Evolutionary conservation across 2,329 filamentous ascomycete genomes (phyloP), one percentile per base, ranked within the genome.

Genomic region (Tothia fuscella): DNA sequence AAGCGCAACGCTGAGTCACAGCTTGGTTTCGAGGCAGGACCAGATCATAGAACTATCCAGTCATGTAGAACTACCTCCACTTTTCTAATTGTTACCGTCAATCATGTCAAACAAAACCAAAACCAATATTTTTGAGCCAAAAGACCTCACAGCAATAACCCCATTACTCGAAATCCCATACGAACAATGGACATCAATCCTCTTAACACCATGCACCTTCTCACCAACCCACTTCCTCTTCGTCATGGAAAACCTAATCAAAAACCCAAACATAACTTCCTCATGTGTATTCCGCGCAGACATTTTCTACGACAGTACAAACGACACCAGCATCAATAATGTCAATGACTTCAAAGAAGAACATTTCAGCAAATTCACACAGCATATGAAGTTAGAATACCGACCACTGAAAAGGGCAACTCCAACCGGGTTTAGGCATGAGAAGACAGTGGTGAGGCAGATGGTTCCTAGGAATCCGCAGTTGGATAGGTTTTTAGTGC

Each of bases 401-500:
- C 49, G 51, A 24, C 57, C 56, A 12, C 45, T 46, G 14, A 44
- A 58, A 2, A 24, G 58, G 3, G 46, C 52, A n/a, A 49, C 55
- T 4, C 42, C 50, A 19, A 49, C 54, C 19, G 57, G 54, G 3
- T 71, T 62, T 45, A 48, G 52, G 20, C 64, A 77, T 24, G 66
- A 71, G 19, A 77, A 80, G 49, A 76, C 76, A 1, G 68, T 94
- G 16, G 73, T 94, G 6, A 73, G 88, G 45, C 80, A 71, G 46
- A 65, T 95, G 51, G 78, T 95, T 35, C 89, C 89, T 3, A 71
- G 89, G 38, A 94, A 94, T 58, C 75, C 78, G 3, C 70, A 78
- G 42, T 65, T 89, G 20, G 89, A 96, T 58, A 65, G 68, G 16
- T 70, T 80, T 2, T 60, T 95, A 48, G 72, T 86, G 44, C 89